A percentile compares a stretch with the other conserved stretches of the same genome.
phyloP scores from a whole-genome alignment of 1,284 basidiomycete species.

The Rhodotorula sp. region DNA sequence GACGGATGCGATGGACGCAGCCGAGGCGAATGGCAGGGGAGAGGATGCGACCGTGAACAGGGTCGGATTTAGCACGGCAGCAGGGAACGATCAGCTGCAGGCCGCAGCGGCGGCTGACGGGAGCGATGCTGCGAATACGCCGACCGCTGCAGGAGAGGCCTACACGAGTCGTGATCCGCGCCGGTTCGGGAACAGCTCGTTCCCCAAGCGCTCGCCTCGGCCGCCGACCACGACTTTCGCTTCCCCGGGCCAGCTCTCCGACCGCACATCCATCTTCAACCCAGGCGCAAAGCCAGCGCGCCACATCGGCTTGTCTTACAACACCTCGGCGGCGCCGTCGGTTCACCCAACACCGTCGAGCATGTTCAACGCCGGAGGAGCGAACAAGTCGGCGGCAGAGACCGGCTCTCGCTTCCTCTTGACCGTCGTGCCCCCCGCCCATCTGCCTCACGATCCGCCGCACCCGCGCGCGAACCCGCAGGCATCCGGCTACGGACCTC shows the following conservation, averaged over 20 bases:
- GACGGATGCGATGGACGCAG: too few species aligned
- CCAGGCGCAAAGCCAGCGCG: background rate
- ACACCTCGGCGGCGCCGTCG: background rate
- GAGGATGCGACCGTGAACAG: too few species aligned
- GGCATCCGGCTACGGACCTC: slow-evolving; percentile 45
- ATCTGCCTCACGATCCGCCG: slow-evolving; percentile 46
- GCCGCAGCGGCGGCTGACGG: too few species aligned
- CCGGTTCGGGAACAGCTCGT: too few species aligned
- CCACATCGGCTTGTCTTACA: background rate
- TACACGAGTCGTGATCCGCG: too few species aligned
- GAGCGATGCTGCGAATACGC: too few species aligned
- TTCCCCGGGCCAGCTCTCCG: background rate
- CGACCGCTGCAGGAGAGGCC: background rate
- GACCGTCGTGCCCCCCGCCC: slow-evolving; percentile 46
- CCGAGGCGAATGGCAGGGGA: too few species aligned
- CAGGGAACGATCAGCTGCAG: too few species aligned
- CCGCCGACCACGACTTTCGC: background rate
- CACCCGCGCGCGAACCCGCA: slow-evolving; percentile 43
- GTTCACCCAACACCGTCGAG: background rate
- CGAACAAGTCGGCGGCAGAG: background rate
- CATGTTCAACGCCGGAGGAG: background rate
- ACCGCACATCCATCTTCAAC: background rate
- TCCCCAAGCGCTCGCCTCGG: too few species aligned
- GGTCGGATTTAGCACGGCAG: too few species aligned
- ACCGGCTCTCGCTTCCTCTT: slow-evolving; percentile 39